Base-by-base conservation (phyloP, 257 asterid genomes). In the Solanum bulbocastanum region DNA sequence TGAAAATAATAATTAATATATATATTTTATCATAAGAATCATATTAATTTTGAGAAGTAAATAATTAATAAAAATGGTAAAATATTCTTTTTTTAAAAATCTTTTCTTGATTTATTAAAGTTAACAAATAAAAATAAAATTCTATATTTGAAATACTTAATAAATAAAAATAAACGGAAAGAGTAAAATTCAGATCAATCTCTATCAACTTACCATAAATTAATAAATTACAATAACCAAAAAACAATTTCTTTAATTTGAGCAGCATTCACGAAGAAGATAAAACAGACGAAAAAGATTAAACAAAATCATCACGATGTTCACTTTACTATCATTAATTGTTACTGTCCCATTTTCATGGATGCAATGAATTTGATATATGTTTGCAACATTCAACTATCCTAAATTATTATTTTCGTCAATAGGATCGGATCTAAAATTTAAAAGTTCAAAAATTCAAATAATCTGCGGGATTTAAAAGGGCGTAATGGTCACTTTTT, bases 221-320 rank as follows among this genome's bases (percentile, higher is more conserved):
- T 79, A 79, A 10, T 9, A 44, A 27, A 79, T 44, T 79, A 79
- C 25, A 44, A 44, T 44, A 79, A 44, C 8, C 62, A 30, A n/a
- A 33, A 25, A 25, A 4, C 3, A 79, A 25, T 27, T 44, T 44
- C 9, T 79, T 79, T 79, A 79, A 44, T 44, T 79, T 79, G 39
- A 27, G 66, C 85, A 79, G 37, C 85, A 79, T 44, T 79, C 12
- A 79, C 85, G 84, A 44, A 79, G 85, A 44, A 10, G 85, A 79
- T 79, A 79, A 79, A 79, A 79, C 85, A 44, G 39, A 27, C 25
- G 44, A 40, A 18, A 62, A 20, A 33, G 27, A 79, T 44, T 79
- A 79, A 79, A 79, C 66, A 79, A 79, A 44, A 44, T 79, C 66
- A 44, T 79, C 85, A 79, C 66, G 65, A 79, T 15, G 27, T 16